phyloP scores from a whole-genome alignment of 306 rosid genomes.

The Dicorynia guianensis region DNA sequence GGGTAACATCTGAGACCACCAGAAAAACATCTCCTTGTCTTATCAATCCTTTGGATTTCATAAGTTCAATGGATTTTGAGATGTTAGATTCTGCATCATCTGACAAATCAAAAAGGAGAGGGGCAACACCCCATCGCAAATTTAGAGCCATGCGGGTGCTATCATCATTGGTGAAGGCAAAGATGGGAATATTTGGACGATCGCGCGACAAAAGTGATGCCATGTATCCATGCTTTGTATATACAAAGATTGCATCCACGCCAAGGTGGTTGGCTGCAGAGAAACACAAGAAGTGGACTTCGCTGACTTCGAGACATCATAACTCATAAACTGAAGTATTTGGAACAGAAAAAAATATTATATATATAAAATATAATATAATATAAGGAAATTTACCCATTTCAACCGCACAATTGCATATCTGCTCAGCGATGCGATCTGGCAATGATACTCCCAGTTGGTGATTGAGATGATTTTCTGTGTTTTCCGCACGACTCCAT shows the following conservation, averaged over 20 bases:
- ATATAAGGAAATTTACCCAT: constrained; percentile 56
- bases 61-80: constrained; percentile 59
- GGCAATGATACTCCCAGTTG: constrained; percentile 72
- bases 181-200: constrained; percentile 87
- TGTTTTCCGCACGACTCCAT: constrained; percentile 78
- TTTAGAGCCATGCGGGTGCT: constrained; percentile 76
- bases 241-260: constrained; percentile 89
- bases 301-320: constrained; percentile 3
- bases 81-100: constrained; percentile 80
- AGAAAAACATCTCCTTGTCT: constrained; percentile 69
- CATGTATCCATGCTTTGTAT: constrained; percentile 84
- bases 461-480: constrained; percentile 50
- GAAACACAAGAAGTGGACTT: not conserved
- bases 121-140: constrained; percentile 86
- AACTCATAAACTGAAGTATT: not conserved
- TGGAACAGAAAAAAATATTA: no score
- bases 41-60: constrained; percentile 69
- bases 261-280: constrained; percentile 90
- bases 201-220: constrained; percentile 85
- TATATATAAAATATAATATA: no score
- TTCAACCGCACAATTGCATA: constrained; percentile 80
- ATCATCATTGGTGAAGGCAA: constrained; percentile 75
- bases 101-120: constrained; percentile 68
- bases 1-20: constrained; percentile 77
- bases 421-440: constrained; percentile 81